Evolutionary conservation across 2,329 filamentous ascomycete species (phyloP).

Genomic region (Pezicula neosporulosa): DNA sequence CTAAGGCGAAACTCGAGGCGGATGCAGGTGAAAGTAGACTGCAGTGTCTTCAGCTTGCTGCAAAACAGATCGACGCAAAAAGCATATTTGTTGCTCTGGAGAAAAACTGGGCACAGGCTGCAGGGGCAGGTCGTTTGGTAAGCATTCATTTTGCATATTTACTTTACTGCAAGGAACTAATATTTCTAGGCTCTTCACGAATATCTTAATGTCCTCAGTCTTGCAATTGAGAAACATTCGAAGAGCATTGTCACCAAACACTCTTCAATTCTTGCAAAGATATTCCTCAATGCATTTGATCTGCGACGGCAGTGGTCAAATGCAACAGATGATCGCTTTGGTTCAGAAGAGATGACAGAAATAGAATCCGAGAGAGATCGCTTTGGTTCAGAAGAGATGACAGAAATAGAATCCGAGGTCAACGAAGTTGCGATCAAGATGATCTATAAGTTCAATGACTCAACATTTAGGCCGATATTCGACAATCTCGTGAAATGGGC

Average conservation of each 20-base stretch:
- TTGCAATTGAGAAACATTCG: conserved; percentile 70
- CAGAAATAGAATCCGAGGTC: conserved; percentile 59
- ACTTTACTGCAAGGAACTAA: conserved; percentile 13
- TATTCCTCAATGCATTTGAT: conserved; percentile 60
- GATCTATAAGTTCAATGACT: conserved; percentile 95
- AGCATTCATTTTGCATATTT: conserved; percentile 25
- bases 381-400: too few species aligned
- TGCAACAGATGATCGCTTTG: conserved; percentile 38
- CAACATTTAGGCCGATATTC: conserved; percentile 89
- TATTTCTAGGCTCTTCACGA: conserved; percentile 58
- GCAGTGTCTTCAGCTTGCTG: conserved; percentile 70
- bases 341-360: conserved; percentile 45
- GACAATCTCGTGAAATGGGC: conserved; percentile 82
- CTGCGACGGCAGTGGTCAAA: conserved; percentile 55
- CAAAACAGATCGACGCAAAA: conserved; percentile 73
- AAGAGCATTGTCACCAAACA: conserved; percentile 80
- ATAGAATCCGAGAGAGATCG: conserved; percentile 63
- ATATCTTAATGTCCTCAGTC: conserved; percentile 64
- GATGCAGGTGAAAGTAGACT: conserved; percentile 62
- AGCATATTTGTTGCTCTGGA: conserved; percentile 72
- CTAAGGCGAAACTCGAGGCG: conserved; percentile 55
- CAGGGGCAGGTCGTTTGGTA: conserved; percentile 58
- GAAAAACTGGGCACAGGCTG: conserved; percentile 67
- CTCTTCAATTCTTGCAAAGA: conserved; percentile 62
- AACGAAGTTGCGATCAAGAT: conserved; percentile 79